Evolutionary conservation across 495 filamentous ascomycete species (phyloP), one percentile per base, ranked within the genome.

Genomic region (Trichoderma reesei): DNA sequence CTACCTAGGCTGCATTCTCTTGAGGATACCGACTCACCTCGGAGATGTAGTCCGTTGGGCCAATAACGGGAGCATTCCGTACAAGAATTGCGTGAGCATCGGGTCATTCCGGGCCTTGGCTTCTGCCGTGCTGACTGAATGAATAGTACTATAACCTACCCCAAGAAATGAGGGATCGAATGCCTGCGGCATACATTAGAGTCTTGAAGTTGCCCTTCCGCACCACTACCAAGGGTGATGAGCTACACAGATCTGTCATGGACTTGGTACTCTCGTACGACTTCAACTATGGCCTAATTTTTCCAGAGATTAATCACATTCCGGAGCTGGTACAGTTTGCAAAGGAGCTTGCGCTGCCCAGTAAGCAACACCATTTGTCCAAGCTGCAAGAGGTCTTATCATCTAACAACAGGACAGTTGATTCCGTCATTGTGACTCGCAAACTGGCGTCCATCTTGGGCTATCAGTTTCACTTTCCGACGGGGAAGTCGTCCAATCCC

Each of bases 261-360:
- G 79, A 86, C 18, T 66, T 91, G 59, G 76, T 83, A 11, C 66
- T 84, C n/a, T 80, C 85, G 13, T 90, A 88, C 69, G 76, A 83
- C 59, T 74, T 76, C 54, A 83, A 88, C 36, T 92, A 89, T 70
- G 83, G 82, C 18, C 78, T 96, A 68, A 69, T 74, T 0, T 85
- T 96, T 62, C 92, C 94, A 1, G 74, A 83, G 0, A 68, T 96
- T 42, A 95, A 96, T 63, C 72, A 75, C 18, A 80, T 85, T 5
- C 72, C 88, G 5, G 67, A 96, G 18, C 71, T 91, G 9, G 85
- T 87, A 64, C 81, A 86, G 44, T 87, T 88, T 64, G 82, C 95
- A 36, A 86, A 81, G 66, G 81, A 88, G 56, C 79, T 98, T 33
- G 85, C 87, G 9, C 77, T 98, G 26, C 94, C 94, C 48, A 71